A percentile compares a stretch with the other conserved stretches of the same genome.
phyloP scores from a whole-genome alignment of 331 rosid genomes.

The Quercus tomentella region DNA sequence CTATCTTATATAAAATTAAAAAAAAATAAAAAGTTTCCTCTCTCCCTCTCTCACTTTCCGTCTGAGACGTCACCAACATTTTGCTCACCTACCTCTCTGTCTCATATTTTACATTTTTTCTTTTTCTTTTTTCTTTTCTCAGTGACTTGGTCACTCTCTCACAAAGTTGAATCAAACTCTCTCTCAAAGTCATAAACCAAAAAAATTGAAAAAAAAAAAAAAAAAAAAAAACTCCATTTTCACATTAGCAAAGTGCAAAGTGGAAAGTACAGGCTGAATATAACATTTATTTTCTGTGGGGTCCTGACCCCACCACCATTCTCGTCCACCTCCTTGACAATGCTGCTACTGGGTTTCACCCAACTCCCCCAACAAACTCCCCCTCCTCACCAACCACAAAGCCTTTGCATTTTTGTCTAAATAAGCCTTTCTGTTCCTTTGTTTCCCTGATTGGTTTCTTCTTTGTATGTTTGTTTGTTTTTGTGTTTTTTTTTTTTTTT shows the following conservation, averaged over 20 bases:
- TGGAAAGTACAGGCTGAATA: background rate
- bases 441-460: slow-evolving; percentile 4
- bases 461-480: too few relatives aligned
- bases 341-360: slow-evolving; percentile 38
- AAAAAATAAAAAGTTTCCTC: too few relatives aligned
- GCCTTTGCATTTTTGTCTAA: slow-evolving; percentile 19
- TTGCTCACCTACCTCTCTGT: slow-evolving; percentile 48
- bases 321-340: slow-evolving; percentile 39
- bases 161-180: background rate
- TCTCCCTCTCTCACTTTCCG: background rate
- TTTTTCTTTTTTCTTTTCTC: too few relatives aligned
- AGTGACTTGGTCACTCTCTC: background rate
- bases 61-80: slow-evolving; percentile 39
- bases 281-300: slow-evolving; percentile 29
- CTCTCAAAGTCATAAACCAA: background rate
- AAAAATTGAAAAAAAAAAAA: background rate
- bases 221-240: background rate
- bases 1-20: too few relatives aligned
- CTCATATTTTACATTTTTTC: background rate
- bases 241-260: background rate
- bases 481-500: background rate
- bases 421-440: slow-evolving; percentile 5
- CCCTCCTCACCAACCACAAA: slow-evolving; percentile 43
- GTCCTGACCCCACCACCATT: slow-evolving; percentile 38
- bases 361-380: slow-evolving; percentile 26